Conservation (phyloP, 306 rosid species). For the Luffa acutangula region DNA sequence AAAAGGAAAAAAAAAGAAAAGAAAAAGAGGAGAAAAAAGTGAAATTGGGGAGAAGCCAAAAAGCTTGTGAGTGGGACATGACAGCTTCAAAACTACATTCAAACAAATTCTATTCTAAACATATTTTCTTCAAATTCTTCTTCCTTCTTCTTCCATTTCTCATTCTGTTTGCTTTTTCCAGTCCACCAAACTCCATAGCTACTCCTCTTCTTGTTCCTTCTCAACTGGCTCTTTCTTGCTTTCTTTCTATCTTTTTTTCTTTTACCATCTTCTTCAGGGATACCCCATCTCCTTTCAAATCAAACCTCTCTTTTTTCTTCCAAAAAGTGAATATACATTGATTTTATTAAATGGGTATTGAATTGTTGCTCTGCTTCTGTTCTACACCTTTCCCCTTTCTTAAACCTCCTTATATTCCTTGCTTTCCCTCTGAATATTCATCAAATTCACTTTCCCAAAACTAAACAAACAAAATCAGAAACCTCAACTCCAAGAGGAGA, state of each 20-base stretch:
- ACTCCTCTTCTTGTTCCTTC: neutral
- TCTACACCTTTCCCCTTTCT: neutral
- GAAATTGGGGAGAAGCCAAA: neutral
- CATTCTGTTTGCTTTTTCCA: neutral
- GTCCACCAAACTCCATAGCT: neutral
- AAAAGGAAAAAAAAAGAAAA: neutral
- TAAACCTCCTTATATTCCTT: conserved; percentile 18
- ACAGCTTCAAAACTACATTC: neutral
- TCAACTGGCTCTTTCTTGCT: neutral
- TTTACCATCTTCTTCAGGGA: neutral
- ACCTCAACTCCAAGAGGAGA: neutral
- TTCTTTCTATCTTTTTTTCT: neutral
- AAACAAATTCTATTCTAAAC: neutral
- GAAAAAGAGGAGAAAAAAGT: neutral
- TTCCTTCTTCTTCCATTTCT: neutral
- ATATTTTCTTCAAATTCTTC: neutral
- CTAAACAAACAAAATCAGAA: neutral
- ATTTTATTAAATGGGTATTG: neutral
- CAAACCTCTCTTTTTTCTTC: neutral
- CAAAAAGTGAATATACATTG: neutral
- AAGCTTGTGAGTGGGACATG: neutral
- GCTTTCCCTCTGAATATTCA: conserved; percentile 18
- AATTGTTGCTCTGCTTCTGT: neutral
- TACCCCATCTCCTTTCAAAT: neutral
- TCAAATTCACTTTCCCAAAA: neutral